Evolutionary conservation across 768 basidiomycete species (phyloP).

Genomic region (Serendipita vermifera): DNA sequence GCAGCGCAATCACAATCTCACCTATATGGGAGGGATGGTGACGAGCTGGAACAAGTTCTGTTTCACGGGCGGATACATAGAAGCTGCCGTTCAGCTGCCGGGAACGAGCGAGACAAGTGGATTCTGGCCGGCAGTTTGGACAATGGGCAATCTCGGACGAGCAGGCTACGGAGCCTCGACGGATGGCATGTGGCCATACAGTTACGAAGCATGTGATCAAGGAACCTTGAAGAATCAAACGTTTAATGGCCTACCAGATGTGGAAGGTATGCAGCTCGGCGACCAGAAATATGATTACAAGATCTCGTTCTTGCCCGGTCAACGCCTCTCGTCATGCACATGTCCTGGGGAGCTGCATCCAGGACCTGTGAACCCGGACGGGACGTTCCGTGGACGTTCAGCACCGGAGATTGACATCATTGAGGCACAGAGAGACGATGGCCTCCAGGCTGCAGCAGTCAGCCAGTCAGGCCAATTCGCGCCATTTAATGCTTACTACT

Average conservation of each 20-base stretch:
- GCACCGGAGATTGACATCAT: slow-evolving; percentile 91
- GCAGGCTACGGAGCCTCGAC: slow-evolving; percentile 85
- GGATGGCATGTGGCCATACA: slow-evolving; percentile 74
- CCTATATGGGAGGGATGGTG: slow-evolving; percentile 20
- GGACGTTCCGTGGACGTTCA: slow-evolving; percentile 45
- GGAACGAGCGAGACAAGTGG: slow-evolving; percentile 49
- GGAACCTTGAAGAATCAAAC: slow-evolving; percentile 83
- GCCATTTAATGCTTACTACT: slow-evolving; percentile 61
- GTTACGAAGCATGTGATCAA: slow-evolving; percentile 70
- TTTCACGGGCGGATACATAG: slow-evolving; percentile 86
- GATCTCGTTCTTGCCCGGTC: slow-evolving; percentile 74
- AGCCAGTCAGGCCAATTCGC: slow-evolving; percentile 75
- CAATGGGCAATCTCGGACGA: slow-evolving; percentile 44
- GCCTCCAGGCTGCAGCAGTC: slow-evolving; percentile 42
- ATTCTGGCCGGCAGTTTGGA: slow-evolving; percentile 68
- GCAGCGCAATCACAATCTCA: slow-evolving; percentile 53
- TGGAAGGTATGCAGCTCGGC: slow-evolving; percentile 40
- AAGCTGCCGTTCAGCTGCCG: slow-evolving; percentile 65
- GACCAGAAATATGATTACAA: slow-evolving; percentile 30
- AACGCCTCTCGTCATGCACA: slow-evolving; percentile 76
- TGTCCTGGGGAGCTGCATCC: slow-evolving; percentile 80
- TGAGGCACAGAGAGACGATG: slow-evolving; percentile 61
- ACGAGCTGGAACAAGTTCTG: slow-evolving; percentile 86
- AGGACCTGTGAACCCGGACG: slow-evolving; percentile 40
- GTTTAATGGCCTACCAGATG: slow-evolving; percentile 43